Conservation (phyloP, 2,329 filamentous ascomycete species). For the Xylariaceae sp. region DNA sequence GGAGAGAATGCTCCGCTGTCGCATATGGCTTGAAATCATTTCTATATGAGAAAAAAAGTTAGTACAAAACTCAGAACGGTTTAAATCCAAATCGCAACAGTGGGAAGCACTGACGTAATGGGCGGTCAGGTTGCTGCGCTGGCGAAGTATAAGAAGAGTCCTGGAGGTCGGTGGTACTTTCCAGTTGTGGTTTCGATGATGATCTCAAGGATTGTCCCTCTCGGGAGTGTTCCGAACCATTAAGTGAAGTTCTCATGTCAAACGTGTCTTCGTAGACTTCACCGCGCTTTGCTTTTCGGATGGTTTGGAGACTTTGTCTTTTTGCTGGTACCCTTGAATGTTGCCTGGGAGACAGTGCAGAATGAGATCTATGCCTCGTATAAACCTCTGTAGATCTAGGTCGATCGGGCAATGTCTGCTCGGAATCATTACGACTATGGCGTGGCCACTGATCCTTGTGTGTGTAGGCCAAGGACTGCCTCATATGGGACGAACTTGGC, state of each 20-base stretch:
- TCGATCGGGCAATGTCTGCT: slow-evolving; percentile 16
- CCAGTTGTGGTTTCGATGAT: slow-evolving; percentile 17
- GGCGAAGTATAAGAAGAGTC: slow-evolving; percentile 18
- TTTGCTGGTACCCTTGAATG: slow-evolving; percentile 18
- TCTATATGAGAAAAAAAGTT: slow-evolving; percentile 17
- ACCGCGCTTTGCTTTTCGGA: slow-evolving; percentile 11
- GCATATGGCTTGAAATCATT: slow-evolving; percentile 16
- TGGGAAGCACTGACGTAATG: slow-evolving; percentile 25
- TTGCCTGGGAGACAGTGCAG: slow-evolving; percentile 15
- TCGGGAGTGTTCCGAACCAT: slow-evolving; percentile 9
- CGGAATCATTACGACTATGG: slow-evolving; percentile 14
- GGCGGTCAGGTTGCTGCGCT: slow-evolving; percentile 14
- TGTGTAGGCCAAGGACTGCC: slow-evolving; percentile 8
- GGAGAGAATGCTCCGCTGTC: slow-evolving; percentile 25
- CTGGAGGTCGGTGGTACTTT: slow-evolving; percentile 21
- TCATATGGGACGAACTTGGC: slow-evolving; percentile 15
- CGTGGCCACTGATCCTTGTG: slow-evolving; percentile 5
- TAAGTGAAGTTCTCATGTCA: slow-evolving; percentile 14
- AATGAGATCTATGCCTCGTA: slow-evolving; percentile 20
- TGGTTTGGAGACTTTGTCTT: slow-evolving; percentile 20
- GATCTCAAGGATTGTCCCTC: slow-evolving; percentile 7
- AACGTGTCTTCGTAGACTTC: slow-evolving; percentile 15
- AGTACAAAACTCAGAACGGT: slow-evolving; percentile 8
- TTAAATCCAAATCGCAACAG: slow-evolving; percentile 7
- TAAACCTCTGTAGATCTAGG: slow-evolving; percentile 10